A percentile compares a stretch with the other conserved stretches of the same genome.
phyloP scores from a whole-genome alignment of 495 filamentous ascomycete species.

The Aspergillus mulundensis region DNA sequence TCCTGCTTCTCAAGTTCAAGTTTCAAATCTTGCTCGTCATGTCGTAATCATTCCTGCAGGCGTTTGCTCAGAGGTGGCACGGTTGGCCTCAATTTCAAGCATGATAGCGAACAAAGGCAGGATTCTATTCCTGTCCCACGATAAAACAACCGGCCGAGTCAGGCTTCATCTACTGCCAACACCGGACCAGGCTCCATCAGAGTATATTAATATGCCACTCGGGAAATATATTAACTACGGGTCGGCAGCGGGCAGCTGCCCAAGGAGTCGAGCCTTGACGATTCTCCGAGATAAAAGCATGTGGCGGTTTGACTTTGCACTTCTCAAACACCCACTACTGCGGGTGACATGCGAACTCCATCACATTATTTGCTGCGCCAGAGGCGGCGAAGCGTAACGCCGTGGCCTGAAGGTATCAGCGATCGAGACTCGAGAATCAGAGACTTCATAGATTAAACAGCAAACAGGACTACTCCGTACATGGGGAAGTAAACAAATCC shows the following conservation, averaged over 20 bases:
- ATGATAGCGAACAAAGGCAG: not conserved
- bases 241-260: not conserved
- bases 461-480: not conserved
- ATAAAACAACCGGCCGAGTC: not conserved
- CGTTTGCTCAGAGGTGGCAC: not conserved
- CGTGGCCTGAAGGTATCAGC: not conserved
- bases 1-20: not conserved
- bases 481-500: not conserved
- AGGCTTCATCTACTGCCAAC: slow-evolving; percentile 11
- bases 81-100: not conserved
- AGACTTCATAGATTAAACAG: too few relatives aligned
- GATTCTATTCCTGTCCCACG: not conserved
- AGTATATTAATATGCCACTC: not conserved
- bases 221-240: slow-evolving; percentile 2
- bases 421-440: too few relatives aligned
- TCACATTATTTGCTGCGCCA: not conserved
- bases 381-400: not conserved
- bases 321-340: not conserved
- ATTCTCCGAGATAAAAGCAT: not conserved
- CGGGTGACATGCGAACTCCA: not conserved
- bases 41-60: not conserved
- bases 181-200: not conserved
- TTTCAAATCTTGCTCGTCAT: not conserved
- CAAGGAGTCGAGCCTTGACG: not conserved
- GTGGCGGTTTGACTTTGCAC: slow-evolving; percentile 4